phyloP scores from a whole-genome alignment of 345 rosid species.

The Moricandia arvensis region DNA sequence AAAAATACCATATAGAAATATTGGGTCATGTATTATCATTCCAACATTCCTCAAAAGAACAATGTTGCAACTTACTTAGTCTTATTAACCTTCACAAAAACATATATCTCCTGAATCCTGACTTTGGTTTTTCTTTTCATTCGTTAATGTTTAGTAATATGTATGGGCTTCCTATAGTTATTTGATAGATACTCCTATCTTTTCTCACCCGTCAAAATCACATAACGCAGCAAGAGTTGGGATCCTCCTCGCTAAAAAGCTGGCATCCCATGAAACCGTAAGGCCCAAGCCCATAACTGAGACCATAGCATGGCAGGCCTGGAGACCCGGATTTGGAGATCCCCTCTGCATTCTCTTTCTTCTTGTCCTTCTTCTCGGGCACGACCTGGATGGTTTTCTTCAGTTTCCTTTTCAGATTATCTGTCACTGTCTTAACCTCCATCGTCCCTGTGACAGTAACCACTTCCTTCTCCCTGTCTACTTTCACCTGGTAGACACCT shows the following conservation, averaged over 20 bases:
- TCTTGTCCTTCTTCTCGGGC: slow-evolving; percentile 62
- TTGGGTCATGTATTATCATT: not conserved
- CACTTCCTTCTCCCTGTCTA: slow-evolving; percentile 60
- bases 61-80: not conserved
- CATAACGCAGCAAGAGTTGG: slow-evolving; percentile 16
- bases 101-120: not conserved
- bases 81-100: not conserved
- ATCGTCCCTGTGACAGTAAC: slow-evolving; percentile 71
- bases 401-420: slow-evolving; percentile 50
- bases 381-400: slow-evolving; percentile 57
- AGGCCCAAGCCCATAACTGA: slow-evolving; percentile 12
- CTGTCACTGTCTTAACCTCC: slow-evolving; percentile 59
- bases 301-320: slow-evolving; percentile 3
- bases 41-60: not conserved
- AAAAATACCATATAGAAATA: not conserved
- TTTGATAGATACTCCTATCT: not conserved
- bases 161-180: not conserved
- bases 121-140: not conserved
- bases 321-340: slow-evolving; percentile 23
- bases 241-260: slow-evolving; percentile 28
- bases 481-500: slow-evolving; percentile 56
- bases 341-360: slow-evolving; percentile 24
- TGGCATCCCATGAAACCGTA: not conserved
- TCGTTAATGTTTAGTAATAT: slow-evolving; percentile 11
- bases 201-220: slow-evolving; percentile 17